Base-by-base conservation (phyloP, 116 monocot species). In the Iris pallida region DNA sequence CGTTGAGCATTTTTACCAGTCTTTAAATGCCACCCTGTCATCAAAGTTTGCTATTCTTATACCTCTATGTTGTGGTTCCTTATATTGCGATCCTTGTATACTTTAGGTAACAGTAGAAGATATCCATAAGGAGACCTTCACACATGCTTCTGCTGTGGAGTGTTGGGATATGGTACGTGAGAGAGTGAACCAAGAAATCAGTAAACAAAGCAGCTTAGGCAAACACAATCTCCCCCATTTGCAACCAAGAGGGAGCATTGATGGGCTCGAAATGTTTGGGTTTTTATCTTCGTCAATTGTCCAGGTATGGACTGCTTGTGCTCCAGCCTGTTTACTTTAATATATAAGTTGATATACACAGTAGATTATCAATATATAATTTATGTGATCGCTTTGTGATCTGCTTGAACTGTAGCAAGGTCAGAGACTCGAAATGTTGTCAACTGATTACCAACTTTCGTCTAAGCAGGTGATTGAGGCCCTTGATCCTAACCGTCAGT, bases 201-300 rank as follows among this genome's bases (percentile, higher is more conserved):
- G 45, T 55, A 76, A 55, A 47, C 81, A 66, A 17, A 12, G 52
- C 41, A 55, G 47, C 51, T 15, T 51, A 2, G 81, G 81, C 20
- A 85, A 70, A 8, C 75, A 55, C 59, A 61, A 56, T 12, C 65
- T 79, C 42, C 79, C 71, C 53, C 66, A 69, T 20, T 40, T 79
- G 18, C 77, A 79, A 66, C 16, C 60, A 16, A 57, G 60, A 2
- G 80, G 68, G 47, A 66, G 62, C 20, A 66, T 95, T 5, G 45
- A 89, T 77, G 95, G 95, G 20, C 72, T 86, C 47, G 78, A 84
- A 81, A 91, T 95, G 95, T 95, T 91, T 82, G 95, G 95, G 12
- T 76, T 91, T 72, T 64, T 83, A 15, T 84, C 86, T 2, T 80
- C 84, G 44, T 47, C 72, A 58, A 89, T 89, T 42, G 65, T 81